These are phyloP conservation scores for Daldinia bambusicola DNA, from an alignment of 495 filamentous ascomycete species.

Conservation along the genomic window DNA sequence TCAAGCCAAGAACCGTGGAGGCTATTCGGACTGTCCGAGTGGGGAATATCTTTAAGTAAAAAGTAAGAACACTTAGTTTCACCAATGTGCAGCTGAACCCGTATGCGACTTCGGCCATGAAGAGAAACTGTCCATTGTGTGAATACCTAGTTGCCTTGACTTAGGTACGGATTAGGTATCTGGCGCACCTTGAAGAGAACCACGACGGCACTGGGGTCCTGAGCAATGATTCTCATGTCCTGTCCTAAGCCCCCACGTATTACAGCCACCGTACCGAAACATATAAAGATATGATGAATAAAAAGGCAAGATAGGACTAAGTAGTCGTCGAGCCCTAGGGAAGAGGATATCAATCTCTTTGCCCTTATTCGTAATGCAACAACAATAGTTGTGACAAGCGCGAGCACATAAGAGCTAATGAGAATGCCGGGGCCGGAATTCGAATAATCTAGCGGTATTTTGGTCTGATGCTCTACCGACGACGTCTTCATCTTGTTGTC, in stretches of 20 bases:
- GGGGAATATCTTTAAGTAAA: not conserved
- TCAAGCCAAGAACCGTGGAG: not conserved
- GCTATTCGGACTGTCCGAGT: not conserved
- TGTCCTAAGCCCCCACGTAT: not conserved
- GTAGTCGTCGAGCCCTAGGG: not conserved
- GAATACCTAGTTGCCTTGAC: not conserved
- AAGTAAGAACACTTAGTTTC: not conserved
- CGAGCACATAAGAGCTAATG: not conserved
- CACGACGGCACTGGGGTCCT: not conserved
- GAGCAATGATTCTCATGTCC: not conserved
- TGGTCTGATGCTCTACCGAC: not conserved
- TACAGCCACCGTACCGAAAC: not conserved
- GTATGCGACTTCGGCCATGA: not conserved
- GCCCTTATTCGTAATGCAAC: not conserved
- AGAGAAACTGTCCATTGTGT: not conserved
- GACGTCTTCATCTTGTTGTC: not conserved
- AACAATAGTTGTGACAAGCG: not conserved
- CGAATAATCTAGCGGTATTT: not conserved
- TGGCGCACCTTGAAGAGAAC: not conserved
- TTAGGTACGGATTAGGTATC: too few relatives aligned
- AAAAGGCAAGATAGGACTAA: not conserved
- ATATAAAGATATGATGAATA: not conserved
- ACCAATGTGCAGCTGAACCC: not conserved
- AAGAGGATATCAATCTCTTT: not conserved
- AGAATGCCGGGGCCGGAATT: not conserved